Percentiles rank a stretch among this genome's conserved stretches.
Conservation (phyloP, 306 rosid genomes). For the Geum urbanum region DNA sequence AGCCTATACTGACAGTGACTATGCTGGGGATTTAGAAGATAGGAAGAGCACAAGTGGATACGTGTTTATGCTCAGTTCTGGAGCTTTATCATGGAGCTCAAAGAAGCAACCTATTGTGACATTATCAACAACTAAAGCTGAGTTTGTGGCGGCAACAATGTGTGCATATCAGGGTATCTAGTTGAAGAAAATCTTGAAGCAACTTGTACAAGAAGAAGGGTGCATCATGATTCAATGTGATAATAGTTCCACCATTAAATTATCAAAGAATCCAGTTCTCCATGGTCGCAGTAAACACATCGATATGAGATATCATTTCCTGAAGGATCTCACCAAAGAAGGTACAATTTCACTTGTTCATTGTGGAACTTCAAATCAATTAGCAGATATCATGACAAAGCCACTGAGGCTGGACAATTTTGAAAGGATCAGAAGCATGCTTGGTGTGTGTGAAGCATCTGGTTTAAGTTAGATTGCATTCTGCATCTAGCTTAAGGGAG, state of each 20-base stretch:
- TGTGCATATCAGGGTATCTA: neutral
- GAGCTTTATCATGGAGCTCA: too few species aligned
- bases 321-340: neutral
- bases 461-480: too few species aligned
- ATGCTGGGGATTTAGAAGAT: too few species aligned
- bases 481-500: too few species aligned
- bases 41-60: too few species aligned
- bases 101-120: too few species aligned
- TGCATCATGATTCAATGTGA: neutral
- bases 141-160: too few species aligned
- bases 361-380: neutral
- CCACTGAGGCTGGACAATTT: neutral
- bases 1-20: too few species aligned
- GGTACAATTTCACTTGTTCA: neutral
- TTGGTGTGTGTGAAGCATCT: neutral
- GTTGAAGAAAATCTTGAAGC: neutral
- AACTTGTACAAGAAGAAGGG: neutral
- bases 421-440: neutral
- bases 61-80: too few species aligned
- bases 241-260: neutral
- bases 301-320: neutral
- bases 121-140: too few species aligned
- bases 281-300: neutral
- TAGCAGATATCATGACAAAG: neutral
- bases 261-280: slow-evolving; percentile 1